Base-by-base conservation (phyloP, 2,329 filamentous ascomycete genomes). In the Diplodia corticola region DNA sequence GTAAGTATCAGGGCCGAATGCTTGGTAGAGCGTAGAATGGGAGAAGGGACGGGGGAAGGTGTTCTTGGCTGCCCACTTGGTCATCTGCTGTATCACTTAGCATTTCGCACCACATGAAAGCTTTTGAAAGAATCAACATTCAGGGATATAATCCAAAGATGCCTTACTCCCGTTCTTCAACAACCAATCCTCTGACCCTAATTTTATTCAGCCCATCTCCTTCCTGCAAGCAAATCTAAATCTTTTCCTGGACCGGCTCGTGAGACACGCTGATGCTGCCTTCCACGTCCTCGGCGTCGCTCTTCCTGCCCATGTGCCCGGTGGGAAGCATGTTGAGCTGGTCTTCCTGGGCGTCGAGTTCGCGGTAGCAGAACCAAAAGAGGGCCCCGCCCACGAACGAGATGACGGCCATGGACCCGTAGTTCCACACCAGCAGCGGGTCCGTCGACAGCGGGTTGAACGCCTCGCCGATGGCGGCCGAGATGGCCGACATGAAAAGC, bases 251-350 rank as follows among this genome's bases (percentile, higher is more conserved):
- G 5, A 54, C 49, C 50, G 51, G 49, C 63, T 64, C 63, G 28
- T 64, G n/a, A 20, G 33, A 13, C 15, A 57, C 30, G 37, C 63
- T 64, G 6, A 64, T 28, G 12, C 67, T 44, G 55, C 69, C 67
- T 71, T 78, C 75, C 22, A 77, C 46, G 57, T 78, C 76, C 22
- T 68, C 68, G 40, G 70, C 71, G 69, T 77, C 73, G 7, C 30
- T 64, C 9, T 67, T 55, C 5, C 69, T 77, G 50, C 72, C 75
- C 51, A 78, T 44, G 46, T 77, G 76, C 54, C 76, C 77, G 13
- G 75, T 77, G 5, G 76, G 76, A 57, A 79, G 68, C 71, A 77
- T 63, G 71, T 79, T 78, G 67, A 79, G 74, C 63, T 69, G 28
- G n/a, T 78, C 74, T 66, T 79, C 77, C 59, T 75, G 67, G 63